Evolutionary conservation across 805 yeast species (phyloP).

Genomic region (Saccharomyces eubayanus): DNA sequence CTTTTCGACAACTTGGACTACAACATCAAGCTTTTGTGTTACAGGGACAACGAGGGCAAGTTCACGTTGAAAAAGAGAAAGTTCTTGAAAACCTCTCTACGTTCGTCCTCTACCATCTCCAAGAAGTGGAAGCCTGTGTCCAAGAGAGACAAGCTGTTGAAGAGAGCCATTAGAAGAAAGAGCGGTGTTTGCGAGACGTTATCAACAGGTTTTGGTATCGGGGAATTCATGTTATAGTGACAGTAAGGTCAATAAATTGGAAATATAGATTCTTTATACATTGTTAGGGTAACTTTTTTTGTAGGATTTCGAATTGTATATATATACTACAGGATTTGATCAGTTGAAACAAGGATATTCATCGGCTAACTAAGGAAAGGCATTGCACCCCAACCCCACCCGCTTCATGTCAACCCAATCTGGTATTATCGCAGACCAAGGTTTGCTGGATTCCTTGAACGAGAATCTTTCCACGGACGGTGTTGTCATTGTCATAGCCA

Average conservation of each 20-base stretch:
- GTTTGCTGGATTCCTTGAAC: constrained; percentile 15
- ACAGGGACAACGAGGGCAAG: constrained; percentile 28
- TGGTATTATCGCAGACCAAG: constrained; percentile 40
- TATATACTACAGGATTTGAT: not conserved
- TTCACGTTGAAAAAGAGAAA: constrained; percentile 20
- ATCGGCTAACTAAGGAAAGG: not conserved
- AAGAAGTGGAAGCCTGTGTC: not conserved
- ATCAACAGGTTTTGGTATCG: constrained; percentile 27
- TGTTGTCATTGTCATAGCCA: constrained; percentile 15
- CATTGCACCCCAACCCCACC: not conserved
- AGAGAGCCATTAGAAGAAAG: constrained; percentile 25
- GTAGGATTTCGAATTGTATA: not conserved
- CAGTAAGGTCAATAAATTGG: not conserved
- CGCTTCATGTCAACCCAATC: constrained; percentile 54
- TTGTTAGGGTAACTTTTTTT: not conserved
- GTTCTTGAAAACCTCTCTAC: not conserved
- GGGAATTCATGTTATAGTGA: constrained; percentile 28
- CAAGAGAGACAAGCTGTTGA: constrained; percentile 12
- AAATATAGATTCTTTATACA: not conserved
- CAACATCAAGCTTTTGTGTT: constrained; percentile 23
- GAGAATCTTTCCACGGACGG: constrained; percentile 3
- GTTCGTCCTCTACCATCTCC: constrained; percentile 1
- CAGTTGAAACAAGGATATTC: not conserved
- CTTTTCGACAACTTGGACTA: constrained; percentile 9
- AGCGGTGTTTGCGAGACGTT: constrained; percentile 30